Conservation (phyloP, 208 protist species). For the Trypanosoma platydactyli region DNA sequence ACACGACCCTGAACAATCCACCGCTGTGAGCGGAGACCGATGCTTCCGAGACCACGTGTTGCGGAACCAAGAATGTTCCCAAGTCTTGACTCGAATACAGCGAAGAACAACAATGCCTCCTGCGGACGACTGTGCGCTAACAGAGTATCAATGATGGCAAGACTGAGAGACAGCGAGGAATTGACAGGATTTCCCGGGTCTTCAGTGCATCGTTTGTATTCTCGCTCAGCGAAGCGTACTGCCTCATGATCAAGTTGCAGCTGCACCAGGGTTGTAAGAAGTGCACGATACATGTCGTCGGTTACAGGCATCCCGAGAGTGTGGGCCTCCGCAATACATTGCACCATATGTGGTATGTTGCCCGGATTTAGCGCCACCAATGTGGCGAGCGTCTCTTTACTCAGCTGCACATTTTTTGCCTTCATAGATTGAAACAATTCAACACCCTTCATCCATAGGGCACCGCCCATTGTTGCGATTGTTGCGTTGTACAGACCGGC, state of each 20-base stretch:
- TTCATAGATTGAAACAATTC: conserved; percentile 77
- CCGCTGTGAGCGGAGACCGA: conserved; percentile 62
- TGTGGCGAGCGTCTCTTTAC: conserved; percentile 70
- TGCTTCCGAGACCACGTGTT: conserved; percentile 58
- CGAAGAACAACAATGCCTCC: conserved; percentile 64
- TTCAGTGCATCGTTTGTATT: conserved; percentile 44
- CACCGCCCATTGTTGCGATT: conserved; percentile 60
- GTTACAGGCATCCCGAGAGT: conserved; percentile 73
- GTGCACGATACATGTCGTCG: conserved; percentile 75
- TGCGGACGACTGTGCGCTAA: conserved; percentile 64
- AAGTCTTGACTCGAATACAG: conserved; percentile 60
- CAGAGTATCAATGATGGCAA: conserved; percentile 77
- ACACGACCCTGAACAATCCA: conserved; percentile 88
- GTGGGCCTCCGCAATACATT: conserved; percentile 76
- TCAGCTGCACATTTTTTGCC: conserved; percentile 68
- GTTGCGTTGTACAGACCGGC: conserved; percentile 87
- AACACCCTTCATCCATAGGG: conserved; percentile 53
- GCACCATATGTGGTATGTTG: conserved; percentile 62
- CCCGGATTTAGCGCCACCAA: conserved; percentile 56
- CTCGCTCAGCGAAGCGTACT: conserved; percentile 61
- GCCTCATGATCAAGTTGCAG: conserved; percentile 78
- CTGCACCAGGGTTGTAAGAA: conserved; percentile 65
- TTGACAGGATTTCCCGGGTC: conserved; percentile 60
- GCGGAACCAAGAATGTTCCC: conserved; percentile 55
- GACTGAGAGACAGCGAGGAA: conserved; percentile 52